Base-by-base conservation (phyloP, 179 eudicot species). In the Camellia oleifera region DNA sequence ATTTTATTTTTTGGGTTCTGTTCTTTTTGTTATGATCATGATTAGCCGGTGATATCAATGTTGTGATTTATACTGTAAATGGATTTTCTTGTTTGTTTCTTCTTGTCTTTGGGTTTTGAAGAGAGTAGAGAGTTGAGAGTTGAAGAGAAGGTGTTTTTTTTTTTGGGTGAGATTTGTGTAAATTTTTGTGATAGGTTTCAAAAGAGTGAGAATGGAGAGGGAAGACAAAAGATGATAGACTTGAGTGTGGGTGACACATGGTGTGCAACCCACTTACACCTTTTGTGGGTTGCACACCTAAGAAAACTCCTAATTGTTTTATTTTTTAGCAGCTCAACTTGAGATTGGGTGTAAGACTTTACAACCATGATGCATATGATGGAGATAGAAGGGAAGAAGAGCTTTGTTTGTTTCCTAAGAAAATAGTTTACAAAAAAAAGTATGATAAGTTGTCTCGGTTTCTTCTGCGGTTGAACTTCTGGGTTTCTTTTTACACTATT, bases 401-500 rank as follows among this genome's bases (percentile, higher is more conserved):
- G 61, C 40, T 15, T 48, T 44, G 72, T 68, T 68, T 6, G 18
- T 69, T 69, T 56, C 42, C 46, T 46, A 44, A 56, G 50, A 26
- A 23, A 52, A 52, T n/a, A 2, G 42, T 15, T 18, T 1, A 68
- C 15, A 4, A 14, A 13, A 46, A 2, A 48, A 48, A 3, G 52
- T 48, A 48, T 48, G 7, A 48, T 7, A 3, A 48, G 52, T 48
- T 48, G 5, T 48, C 52, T 48, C 52, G 7, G 7, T 48, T 10
- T 48, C 6, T 70, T 70, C n/a, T n/a, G 20, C 14, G 60, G 78
- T 61, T 76, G 57, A 58, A 76, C 69, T 76, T 76, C 18, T 20
- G 70, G 69, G 7, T 76, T 48, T 46, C 44, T 63, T 45, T 17
- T 23, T 26, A 2, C 15, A 23, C 0, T 7, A 3, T 63, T 2